Base-by-base conservation (phyloP, 2,329 filamentous ascomycete species). In the Biscogniauxia marginata region DNA sequence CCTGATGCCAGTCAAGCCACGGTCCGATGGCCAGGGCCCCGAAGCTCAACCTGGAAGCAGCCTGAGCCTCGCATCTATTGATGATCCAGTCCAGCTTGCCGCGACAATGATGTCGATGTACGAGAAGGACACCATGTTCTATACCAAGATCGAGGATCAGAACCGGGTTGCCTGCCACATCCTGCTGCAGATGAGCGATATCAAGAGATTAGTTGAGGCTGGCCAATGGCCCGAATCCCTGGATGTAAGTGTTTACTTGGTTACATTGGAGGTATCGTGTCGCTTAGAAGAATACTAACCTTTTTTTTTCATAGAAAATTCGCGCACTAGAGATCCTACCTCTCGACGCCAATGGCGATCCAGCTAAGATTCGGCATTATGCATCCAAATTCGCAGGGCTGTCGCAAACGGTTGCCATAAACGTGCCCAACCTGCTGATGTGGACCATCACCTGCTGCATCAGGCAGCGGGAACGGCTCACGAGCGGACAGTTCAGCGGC, bases 381-480 rank as follows among this genome's bases (percentile, higher is more conserved):
- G 92, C 93, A 1, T 86, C 90, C 66, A 88, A 87, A 59, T 98
- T 99, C 75, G 84, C 90, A 16, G 80, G 83, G 1, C 82, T 96
- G 44, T 84, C 91, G 3, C 85, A 91, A 63, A 85, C 92, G 7
- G 89, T 99, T 44, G 88, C 93, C 2, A 87, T 91, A 70, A 96
- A 95, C 68, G 87, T 97, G 65, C 93, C 93, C 18, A 91, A 93
- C 73, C 80, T 98, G 60, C 83, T 99, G 61, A 88, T 96, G 77
- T 98, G 95, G 95, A 91, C 91, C 50, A 91, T 99, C 63, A 83
- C 88, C 45, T 92, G 90, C 75, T 96, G 93, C 74, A 87, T 88
- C 50, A 84, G 86, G 55, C 88, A 96, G 74, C 84, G 90, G 60
- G 87, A 89, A 65, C 79, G 86, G 59, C 80, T 96, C 48, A 81